Conservation (phyloP, 805 yeast species). For the Nakazawaea peltata region DNA sequence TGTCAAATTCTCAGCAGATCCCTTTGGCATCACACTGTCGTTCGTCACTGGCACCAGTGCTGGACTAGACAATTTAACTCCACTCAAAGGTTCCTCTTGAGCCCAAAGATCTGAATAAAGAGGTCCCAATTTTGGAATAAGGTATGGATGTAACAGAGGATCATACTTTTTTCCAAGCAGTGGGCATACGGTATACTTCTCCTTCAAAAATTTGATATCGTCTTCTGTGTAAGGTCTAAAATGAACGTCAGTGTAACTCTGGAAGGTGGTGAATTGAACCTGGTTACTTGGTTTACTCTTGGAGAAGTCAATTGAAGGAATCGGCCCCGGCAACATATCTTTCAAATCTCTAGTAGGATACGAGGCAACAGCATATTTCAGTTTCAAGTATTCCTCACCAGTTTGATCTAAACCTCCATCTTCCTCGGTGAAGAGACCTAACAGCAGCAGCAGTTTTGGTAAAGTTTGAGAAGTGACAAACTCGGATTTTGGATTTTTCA, state of each 20-base stretch:
- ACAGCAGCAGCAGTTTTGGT: conserved; percentile 53
- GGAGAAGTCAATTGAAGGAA: conserved; percentile 83
- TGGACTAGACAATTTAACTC: conserved; percentile 11
- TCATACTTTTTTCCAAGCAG: conserved; percentile 42
- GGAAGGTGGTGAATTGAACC: conserved; percentile 85
- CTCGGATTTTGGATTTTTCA: conserved; percentile 68
- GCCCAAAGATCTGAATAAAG: conserved; percentile 80
- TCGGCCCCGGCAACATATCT: conserved; percentile 75
- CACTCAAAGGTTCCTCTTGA: conserved; percentile 55
- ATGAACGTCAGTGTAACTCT: conserved; percentile 77
- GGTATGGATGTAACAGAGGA: conserved; percentile 60
- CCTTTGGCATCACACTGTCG: conserved; percentile 37
- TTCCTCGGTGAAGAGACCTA: conserved; percentile 60
- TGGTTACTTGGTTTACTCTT: conserved; percentile 81
- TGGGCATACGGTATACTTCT: conserved; percentile 50
- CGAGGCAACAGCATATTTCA: conserved; percentile 82
- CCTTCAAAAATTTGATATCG: conserved; percentile 66
- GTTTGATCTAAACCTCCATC: conserved; percentile 50
- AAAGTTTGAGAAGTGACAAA: conserved; percentile 64
- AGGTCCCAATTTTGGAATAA: conserved; percentile 82
- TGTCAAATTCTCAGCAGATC: conserved; percentile 44
- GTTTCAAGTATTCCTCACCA: conserved; percentile 68
- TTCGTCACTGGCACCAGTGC: background rate
- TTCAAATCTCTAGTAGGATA: conserved; percentile 75
- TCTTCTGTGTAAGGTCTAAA: conserved; percentile 74